phyloP scores from a whole-genome alignment of 78 protist species.

The Cavenderia fasciculata region DNA sequence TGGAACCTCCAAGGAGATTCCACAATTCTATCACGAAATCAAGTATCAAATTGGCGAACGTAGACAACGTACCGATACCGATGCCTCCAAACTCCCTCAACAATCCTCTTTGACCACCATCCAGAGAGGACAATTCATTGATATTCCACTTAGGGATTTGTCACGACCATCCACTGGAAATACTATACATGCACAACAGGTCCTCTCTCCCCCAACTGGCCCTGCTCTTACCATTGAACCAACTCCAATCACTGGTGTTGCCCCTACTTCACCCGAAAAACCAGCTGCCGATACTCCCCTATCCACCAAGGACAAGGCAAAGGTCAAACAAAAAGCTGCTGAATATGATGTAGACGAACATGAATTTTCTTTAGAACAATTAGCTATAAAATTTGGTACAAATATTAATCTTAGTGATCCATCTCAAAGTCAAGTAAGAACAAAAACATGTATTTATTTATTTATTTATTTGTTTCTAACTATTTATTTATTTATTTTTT shows the following conservation, averaged over 20 bases:
- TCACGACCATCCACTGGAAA: neutral
- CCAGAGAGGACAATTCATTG: constrained; percentile 20
- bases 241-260: neutral
- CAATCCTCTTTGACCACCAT: constrained; percentile 28
- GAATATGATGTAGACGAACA: constrained; percentile 74
- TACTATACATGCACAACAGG: neutral
- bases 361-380: constrained; percentile 45
- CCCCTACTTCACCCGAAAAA: neutral
- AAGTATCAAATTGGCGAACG: constrained; percentile 38
- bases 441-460: neutral
- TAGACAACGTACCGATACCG: neutral
- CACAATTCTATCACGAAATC: constrained; percentile 62
- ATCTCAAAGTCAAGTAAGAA: constrained; percentile 20
- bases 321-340: constrained; percentile 49
- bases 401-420: constrained; percentile 38
- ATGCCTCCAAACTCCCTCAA: neutral
- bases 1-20: constrained; percentile 56
- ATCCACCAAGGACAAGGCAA: neutral
- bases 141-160: neutral
- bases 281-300: neutral
- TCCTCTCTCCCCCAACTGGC: neutral
- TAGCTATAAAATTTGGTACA: constrained; percentile 20
- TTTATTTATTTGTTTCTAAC: neutral
- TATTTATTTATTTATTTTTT: neutral
- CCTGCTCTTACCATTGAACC: neutral